Percentiles rank a stretch among this genome's conserved stretches.
These are phyloP conservation scores for Mycena floridula DNA, from an alignment of 768 basidiomycete genomes.

Conservation along the genomic window DNA sequence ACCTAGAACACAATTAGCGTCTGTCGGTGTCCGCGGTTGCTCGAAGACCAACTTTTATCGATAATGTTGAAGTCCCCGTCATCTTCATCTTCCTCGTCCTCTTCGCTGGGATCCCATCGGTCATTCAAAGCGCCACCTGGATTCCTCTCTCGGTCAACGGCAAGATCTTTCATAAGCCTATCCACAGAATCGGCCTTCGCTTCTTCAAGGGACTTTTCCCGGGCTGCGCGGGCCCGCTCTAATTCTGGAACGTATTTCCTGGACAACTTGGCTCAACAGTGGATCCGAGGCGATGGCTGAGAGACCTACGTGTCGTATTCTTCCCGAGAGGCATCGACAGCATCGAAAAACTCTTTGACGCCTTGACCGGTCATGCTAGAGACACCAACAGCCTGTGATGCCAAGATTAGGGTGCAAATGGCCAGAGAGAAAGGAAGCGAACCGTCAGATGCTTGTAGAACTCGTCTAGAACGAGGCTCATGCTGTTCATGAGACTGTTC, in stretches of 20 bases:
- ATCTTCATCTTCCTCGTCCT: conserved; percentile 51
- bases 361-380: conserved; percentile 96
- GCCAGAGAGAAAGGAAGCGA: conserved; percentile 12
- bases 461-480: conserved; percentile 97
- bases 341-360: conserved; percentile 85
- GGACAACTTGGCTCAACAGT: conserved; percentile 8
- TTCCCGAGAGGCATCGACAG: conserved; percentile 79
- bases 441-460: conserved; percentile 97
- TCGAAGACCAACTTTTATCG: conserved; percentile 48
- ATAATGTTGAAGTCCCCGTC: conserved; percentile 53
- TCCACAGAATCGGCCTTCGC: conserved; percentile 73
- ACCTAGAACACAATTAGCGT: conserved; percentile 31
- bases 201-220: conserved; percentile 58
- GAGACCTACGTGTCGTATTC: conserved; percentile 80
- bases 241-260: conserved; percentile 94
- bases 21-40: conserved; percentile 1
- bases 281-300: neutral
- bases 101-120: conserved; percentile 56
- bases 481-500: conserved; percentile 98
- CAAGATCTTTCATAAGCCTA: conserved; percentile 74
- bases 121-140: conserved; percentile 51
- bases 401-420: neutral
- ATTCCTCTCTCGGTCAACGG: conserved; percentile 62
- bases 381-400: conserved; percentile 81
- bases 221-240: conserved; percentile 55